These are phyloP conservation scores for Alternaria brassicae DNA, from an alignment of 2,329 filamentous ascomycete species.

Conservation along the genomic window DNA sequence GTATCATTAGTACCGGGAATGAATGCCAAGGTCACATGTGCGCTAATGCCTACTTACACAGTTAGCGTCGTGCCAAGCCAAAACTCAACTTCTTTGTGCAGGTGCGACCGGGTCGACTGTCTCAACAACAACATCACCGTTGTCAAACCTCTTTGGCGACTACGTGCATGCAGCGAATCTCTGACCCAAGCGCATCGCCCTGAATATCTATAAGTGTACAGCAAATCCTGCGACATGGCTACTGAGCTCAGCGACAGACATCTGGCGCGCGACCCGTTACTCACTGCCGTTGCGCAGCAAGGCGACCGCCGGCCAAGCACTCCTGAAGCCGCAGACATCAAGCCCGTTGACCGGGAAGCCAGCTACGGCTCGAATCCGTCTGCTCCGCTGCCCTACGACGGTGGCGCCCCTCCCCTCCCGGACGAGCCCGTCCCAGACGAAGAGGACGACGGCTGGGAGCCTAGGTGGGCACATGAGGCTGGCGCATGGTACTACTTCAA, in stretches of 20 bases:
- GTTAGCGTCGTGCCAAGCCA: slow-evolving; percentile 3
- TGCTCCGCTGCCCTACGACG: slow-evolving; percentile 37
- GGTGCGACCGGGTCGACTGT: slow-evolving; percentile 8
- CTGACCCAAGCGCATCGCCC: slow-evolving; percentile 20
- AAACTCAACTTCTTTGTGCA: slow-evolving; percentile 3
- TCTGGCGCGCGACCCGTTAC: slow-evolving; percentile 19
- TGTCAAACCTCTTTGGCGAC: slow-evolving; percentile 17
- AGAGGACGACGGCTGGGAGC: slow-evolving; percentile 77
- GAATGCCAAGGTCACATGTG: slow-evolving; percentile 7
- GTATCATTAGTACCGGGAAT: slow-evolving; percentile 1
- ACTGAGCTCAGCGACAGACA: slow-evolving; percentile 15
- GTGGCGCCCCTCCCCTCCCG: slow-evolving; percentile 53
- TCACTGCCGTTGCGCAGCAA: slow-evolving; percentile 17
- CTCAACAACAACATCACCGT: slow-evolving; percentile 6
- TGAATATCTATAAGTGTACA: slow-evolving; percentile 28
- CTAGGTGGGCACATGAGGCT: slow-evolving; percentile 73
- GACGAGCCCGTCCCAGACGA: slow-evolving; percentile 55
- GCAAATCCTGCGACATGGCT: slow-evolving; percentile 22
- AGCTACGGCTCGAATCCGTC: slow-evolving; percentile 17
- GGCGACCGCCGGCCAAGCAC: slow-evolving; percentile 16
- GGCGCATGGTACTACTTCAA: slow-evolving; percentile 86
- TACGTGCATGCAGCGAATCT: slow-evolving; percentile 25
- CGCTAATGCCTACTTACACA: slow-evolving; percentile 9
- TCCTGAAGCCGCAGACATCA: slow-evolving; percentile 10
- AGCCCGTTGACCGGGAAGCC: slow-evolving; percentile 16